Base-by-base conservation (phyloP, 352 stramenopile species). In the Phytophthora sojae region DNA sequence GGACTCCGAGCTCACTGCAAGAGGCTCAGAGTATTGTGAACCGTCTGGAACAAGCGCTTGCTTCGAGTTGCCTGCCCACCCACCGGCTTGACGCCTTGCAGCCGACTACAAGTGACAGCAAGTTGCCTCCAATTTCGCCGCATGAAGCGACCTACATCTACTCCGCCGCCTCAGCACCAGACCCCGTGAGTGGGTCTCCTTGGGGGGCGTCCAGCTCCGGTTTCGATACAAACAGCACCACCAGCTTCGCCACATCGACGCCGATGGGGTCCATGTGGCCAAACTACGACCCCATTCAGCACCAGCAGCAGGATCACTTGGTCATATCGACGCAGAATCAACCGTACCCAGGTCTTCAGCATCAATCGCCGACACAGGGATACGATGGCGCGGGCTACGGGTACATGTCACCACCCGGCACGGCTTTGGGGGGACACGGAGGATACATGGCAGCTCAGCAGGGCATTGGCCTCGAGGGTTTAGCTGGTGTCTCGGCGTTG, bases 21-120 rank as follows among this genome's bases (percentile, higher is more conserved):
- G 85, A 93, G 44, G 83, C 76, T 1, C 73, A 85, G n/a, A 75
- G 75, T 15, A 83, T 90, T 35, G 64, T 94, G 5, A 70, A 83
- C 25, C 82, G 77, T 14, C 64, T 94, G 8, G 77, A 93, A 52
- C 83, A 90, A 52, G 75, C 83, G 1, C 71, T 94, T 50, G 69
- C 65, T 45, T 45, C 71, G 51, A 69, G 63, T 50, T 39, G 50
- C 49, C 21, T 76, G 21, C 55, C 65, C 14, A 69, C 52, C 3
- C 53, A 67, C 25, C 66, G 32, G 15, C 11, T 74, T 11, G 39
- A 60, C 15, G 52, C 70, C 8, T 64, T 70, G n/a, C 64, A 77
- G 47, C 55, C 61, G 30, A 74, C 67, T 11, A 62, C 47, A 32
- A 60, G 51, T 50, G 63, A 77, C 61, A 72, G 49, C 61, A 80